phyloP scores from a whole-genome alignment of 441 rosid genomes.

The Hura crepitans region DNA sequence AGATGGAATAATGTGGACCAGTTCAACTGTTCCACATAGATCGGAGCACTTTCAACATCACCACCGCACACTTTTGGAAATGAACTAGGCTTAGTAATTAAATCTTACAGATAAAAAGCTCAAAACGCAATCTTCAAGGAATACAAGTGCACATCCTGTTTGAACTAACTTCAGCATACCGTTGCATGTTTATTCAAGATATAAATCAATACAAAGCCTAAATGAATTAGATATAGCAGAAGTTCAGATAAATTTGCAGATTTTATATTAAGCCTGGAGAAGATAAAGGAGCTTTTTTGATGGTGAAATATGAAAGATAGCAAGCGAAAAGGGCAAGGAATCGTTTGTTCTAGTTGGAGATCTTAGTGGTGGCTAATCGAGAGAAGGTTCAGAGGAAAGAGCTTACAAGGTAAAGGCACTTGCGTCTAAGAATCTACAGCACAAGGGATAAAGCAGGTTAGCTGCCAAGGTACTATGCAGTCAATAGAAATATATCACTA shows the following conservation, averaged over 20 bases:
- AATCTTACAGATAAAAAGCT: too few relatives aligned
- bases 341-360: not conserved
- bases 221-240: not conserved
- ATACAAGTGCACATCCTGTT: not conserved
- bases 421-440: not conserved
- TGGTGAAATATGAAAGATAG: not conserved
- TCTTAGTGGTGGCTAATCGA: not conserved
- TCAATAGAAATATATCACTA: not conserved
- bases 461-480: not conserved
- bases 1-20: not conserved
- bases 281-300: not conserved
- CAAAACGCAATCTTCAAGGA: not conserved
- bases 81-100: not conserved
- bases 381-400: not conserved
- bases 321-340: not conserved
- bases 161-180: not conserved
- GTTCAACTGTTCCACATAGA: not conserved
- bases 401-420: not conserved
- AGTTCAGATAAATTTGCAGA: not conserved
- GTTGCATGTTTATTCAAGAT: not conserved
- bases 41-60: not conserved
- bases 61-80: not conserved
- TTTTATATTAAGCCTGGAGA: not conserved
- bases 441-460: not conserved
- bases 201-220: not conserved